A percentile compares a stretch with the other conserved stretches of the same genome.
phyloP scores from a whole-genome alignment of 2,329 filamentous ascomycete species.

The Aspergillus glaucus region DNA sequence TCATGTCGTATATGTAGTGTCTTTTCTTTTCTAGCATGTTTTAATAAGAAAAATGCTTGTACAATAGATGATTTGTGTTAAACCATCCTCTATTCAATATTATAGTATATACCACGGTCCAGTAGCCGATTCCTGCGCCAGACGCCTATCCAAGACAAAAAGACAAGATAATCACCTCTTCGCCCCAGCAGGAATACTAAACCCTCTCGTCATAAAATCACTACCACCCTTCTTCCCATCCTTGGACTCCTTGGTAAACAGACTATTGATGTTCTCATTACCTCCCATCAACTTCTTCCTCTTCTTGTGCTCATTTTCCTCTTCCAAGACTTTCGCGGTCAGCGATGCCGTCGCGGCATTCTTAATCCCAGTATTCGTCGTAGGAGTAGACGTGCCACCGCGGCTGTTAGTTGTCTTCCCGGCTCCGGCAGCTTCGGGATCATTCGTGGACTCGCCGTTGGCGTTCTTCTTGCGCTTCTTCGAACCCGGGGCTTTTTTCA shows the following conservation, averaged over 20 bases:
- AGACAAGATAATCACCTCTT: slow-evolving; percentile 24
- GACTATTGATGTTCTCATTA: slow-evolving; percentile 50
- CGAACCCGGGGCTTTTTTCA: slow-evolving; percentile 68
- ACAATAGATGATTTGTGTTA: slow-evolving; percentile 11
- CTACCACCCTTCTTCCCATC: slow-evolving; percentile 40
- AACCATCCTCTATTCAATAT: neutral
- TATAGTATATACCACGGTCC: slow-evolving; percentile 2
- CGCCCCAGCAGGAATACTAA: slow-evolving; percentile 43
- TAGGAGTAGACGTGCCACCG: slow-evolving; percentile 28
- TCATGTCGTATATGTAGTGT: neutral
- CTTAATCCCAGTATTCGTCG: slow-evolving; percentile 61
- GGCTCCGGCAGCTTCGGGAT: slow-evolving; percentile 23
- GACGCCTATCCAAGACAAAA: slow-evolving; percentile 1
- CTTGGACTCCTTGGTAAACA: slow-evolving; percentile 45
- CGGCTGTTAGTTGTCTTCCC: slow-evolving; percentile 14
- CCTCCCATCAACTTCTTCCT: slow-evolving; percentile 62
- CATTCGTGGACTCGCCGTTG: slow-evolving; percentile 26
- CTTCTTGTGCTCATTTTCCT: slow-evolving; percentile 79
- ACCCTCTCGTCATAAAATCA: slow-evolving; percentile 57
- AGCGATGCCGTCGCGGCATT: slow-evolving; percentile 79
- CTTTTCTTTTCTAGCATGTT: slow-evolving; percentile 3
- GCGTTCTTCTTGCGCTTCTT: slow-evolving; percentile 72
- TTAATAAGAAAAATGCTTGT: slow-evolving; percentile 11
- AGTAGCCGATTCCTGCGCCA: slow-evolving; percentile 6
- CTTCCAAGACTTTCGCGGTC: slow-evolving; percentile 77